Evolutionary conservation across 352 stramenopile genomes (phyloP), one percentile per base, ranked within the genome.

Genomic region (Pythium myriotylum): DNA sequence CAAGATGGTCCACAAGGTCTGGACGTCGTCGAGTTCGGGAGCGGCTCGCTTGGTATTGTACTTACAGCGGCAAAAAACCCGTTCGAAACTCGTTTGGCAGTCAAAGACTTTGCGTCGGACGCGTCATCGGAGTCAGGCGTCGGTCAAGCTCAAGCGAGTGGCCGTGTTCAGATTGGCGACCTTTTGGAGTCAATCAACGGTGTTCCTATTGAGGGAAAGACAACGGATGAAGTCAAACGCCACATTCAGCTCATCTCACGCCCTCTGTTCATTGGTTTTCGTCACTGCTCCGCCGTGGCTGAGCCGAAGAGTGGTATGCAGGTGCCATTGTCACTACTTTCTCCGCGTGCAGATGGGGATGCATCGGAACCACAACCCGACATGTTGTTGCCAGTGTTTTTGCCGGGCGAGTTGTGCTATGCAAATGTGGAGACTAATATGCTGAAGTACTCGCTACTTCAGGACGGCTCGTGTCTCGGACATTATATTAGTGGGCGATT

Each of bases 101-200:
- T 94, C 16, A 94, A 92, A 69, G 77, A 81, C n/a, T 92, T 92
- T 59, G 75, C 70, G 3, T 62, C 67, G 23, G 80, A 90, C 43
- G 32, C 76, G 5, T 59, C 52, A 4, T 58, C 59, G 17, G 52
- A 42, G 0, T 59, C 71, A 65, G 68, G 72, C 0, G 47, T 77
- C 0, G 83, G 85, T 0, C 78, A 88, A 75, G 86, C 86, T 2
- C 48, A 92, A 37, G 71, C 76, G 23, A 89, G 77, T 57, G 77
- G 82, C 0, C 79, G 81, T 52, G 77, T 95, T 14, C 59, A 59
- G 2, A 46, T 91, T 10, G 82, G 82, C 1, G 84, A 95, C 32
- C 57, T 93, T 4, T 54, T 95, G 13, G 76, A 92, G 59, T 91
- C 84, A 27, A 90, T 95, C 54, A 95, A 95, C 54, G 86, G 86